Conservation (phyloP, 345 rosid species). For the Iberis pinnata region DNA sequence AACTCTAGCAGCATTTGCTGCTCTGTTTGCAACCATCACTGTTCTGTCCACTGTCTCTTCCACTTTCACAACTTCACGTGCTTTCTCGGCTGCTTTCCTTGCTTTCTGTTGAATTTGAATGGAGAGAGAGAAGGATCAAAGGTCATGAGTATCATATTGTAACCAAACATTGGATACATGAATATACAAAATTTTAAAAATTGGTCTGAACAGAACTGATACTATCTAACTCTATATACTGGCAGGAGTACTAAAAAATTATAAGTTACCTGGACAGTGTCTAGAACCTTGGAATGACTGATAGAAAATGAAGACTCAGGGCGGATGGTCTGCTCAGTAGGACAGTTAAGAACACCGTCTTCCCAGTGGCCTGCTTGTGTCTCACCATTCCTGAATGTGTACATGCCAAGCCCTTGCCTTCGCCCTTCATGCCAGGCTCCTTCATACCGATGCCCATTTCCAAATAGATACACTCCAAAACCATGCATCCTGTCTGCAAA, state of each 20-base stretch:
- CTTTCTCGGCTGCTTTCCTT: constrained; percentile 47
- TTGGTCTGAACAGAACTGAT: no score
- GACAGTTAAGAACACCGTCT: constrained; percentile 28
- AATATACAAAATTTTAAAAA: no score
- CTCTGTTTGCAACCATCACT: constrained; percentile 53
- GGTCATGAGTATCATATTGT: no score
- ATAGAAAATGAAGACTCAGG: constrained; percentile 64
- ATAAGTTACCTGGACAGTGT: constrained; percentile 70
- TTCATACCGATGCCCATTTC: constrained; percentile 57
- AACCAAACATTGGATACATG: not conserved
- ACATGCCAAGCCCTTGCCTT: constrained; percentile 68
- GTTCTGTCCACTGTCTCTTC: constrained; percentile 59
- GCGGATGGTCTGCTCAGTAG: constrained; percentile 21
- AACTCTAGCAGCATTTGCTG: constrained; percentile 75
- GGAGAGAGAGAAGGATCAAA: not conserved
- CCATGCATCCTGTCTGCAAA: constrained; percentile 79
- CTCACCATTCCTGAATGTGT: constrained; percentile 59
- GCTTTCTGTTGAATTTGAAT: constrained; percentile 44
- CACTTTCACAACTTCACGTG: constrained; percentile 33
- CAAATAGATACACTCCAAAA: constrained; percentile 60
- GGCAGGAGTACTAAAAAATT: no score
- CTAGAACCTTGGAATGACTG: constrained; percentile 67
- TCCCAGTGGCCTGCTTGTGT: constrained; percentile 65
- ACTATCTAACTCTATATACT: no score
- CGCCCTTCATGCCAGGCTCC: constrained; percentile 84